Percentiles rank a stretch among this genome's conserved stretches.
phyloP scores from a whole-genome alignment of 495 filamentous ascomycete genomes.

The Penicillium diatomitis region DNA sequence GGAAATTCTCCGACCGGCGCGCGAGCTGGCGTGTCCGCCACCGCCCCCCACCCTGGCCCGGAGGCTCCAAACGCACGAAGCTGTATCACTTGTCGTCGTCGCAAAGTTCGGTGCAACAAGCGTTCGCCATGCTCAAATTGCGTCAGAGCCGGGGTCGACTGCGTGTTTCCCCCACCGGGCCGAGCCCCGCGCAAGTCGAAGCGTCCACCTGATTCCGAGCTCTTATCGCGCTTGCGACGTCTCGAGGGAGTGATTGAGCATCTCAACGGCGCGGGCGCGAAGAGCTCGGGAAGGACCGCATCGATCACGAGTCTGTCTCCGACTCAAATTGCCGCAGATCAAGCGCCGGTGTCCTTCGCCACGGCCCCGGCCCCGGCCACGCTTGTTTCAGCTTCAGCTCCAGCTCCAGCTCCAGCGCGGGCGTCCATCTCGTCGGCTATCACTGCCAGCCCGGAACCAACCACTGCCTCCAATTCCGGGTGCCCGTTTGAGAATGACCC shows the following conservation, averaged over 20 bases:
- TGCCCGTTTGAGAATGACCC: conserved; percentile 25
- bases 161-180: conserved; percentile 75
- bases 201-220: conserved; percentile 60
- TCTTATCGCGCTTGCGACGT: conserved; percentile 66
- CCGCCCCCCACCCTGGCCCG: conserved; percentile 7
- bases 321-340: neutral
- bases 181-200: conserved; percentile 65
- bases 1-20: conserved; percentile 14
- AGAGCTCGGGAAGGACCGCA: conserved; percentile 7
- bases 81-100: conserved; percentile 73
- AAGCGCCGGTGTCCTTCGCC: neutral
- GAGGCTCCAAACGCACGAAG: conserved; percentile 51
- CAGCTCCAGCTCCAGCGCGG: neutral
- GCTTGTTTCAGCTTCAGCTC: neutral
- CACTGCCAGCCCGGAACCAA: neutral
- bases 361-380: neutral
- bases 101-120: conserved; percentile 88
- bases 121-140: conserved; percentile 77
- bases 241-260: conserved; percentile 76
- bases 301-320: conserved; percentile 6
- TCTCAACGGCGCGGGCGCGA: conserved; percentile 28
- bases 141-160: conserved; percentile 65
- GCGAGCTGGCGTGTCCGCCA: conserved; percentile 6
- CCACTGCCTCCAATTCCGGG: conserved; percentile 7
- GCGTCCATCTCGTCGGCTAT: no score